Evolutionary conservation across 139 green algal genomes (phyloP).

Genomic region (Desmodesmus armatus): DNA sequence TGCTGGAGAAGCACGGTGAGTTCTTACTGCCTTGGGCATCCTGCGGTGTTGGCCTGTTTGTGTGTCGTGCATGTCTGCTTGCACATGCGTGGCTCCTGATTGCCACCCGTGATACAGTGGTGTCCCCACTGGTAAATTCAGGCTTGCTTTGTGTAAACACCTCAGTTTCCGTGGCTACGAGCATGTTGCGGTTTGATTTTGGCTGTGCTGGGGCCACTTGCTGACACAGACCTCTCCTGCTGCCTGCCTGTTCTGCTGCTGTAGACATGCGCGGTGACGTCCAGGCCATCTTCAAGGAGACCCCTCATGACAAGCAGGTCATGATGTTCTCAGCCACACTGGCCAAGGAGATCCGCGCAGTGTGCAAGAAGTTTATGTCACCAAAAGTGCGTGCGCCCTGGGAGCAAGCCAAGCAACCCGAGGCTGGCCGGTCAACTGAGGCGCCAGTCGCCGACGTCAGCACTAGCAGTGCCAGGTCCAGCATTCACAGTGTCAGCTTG

Average conservation of each 20-base stretch:
- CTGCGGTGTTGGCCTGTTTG: background rate
- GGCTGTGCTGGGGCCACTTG: background rate
- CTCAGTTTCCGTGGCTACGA: background rate
- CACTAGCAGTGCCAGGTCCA: background rate
- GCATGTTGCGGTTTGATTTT: background rate
- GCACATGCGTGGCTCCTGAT: background rate
- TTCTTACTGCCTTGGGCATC: background rate
- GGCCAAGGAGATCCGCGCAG: slow-evolving; percentile 87
- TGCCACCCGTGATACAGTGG: too few species aligned
- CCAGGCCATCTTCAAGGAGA: slow-evolving; percentile 99
- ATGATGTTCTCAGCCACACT: slow-evolving; percentile 99
- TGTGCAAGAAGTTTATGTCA: slow-evolving; percentile 99
- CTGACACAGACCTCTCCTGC: background rate
- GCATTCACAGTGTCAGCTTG: background rate
- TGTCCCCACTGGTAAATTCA: background rate
- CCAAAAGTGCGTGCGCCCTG: slow-evolving; percentile 49
- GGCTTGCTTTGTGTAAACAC: background rate
- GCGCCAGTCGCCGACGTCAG: background rate
- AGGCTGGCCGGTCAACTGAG: background rate
- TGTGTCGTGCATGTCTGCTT: background rate
- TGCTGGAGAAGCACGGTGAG: slow-evolving; percentile 93
- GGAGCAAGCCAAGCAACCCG: background rate
- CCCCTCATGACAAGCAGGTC: slow-evolving; percentile 99
- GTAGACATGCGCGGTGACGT: slow-evolving; percentile 98
- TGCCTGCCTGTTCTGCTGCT: background rate